These are phyloP conservation scores for Berkeleyomyces rouxiae DNA, from an alignment of 2,329 filamentous ascomycete species.

Conservation along the genomic window DNA sequence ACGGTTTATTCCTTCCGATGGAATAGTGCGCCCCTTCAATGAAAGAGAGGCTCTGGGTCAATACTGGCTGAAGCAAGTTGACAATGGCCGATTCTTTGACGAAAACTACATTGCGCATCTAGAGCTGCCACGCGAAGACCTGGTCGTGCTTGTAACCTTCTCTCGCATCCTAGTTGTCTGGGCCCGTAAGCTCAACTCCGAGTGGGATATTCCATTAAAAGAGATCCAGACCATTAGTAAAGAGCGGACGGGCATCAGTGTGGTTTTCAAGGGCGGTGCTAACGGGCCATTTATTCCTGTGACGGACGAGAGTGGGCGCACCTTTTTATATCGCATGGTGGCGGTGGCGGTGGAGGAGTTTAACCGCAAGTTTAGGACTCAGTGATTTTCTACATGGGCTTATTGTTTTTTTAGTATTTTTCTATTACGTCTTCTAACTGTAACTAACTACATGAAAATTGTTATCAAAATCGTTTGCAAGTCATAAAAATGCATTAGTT, in stretches of 20 bases:
- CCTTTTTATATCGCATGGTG: constrained; percentile 49
- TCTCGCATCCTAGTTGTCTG: constrained; percentile 78
- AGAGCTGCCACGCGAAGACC: constrained; percentile 75
- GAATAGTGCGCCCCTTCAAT: constrained; percentile 84
- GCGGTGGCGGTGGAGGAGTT: constrained; percentile 51
- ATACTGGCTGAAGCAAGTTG: constrained; percentile 96
- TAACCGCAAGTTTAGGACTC: constrained; percentile 38
- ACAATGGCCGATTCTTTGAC: constrained; percentile 95
- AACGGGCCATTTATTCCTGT: constrained; percentile 93
- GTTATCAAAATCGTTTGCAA: neutral
- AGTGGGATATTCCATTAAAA: constrained; percentile 93
- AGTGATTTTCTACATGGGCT: constrained; percentile 1
- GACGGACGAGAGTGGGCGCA: constrained; percentile 60
- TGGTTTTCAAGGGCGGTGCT: constrained; percentile 73
- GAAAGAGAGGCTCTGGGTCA: constrained; percentile 91
- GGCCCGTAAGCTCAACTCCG: constrained; percentile 66
- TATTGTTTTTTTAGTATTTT: neutral
- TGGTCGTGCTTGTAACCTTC: constrained; percentile 80
- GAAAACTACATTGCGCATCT: constrained; percentile 95
- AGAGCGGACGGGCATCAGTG: constrained; percentile 82
- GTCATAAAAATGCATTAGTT: neutral
- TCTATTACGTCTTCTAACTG: neutral
- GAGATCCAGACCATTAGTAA: constrained; percentile 95
- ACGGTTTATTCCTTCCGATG: constrained; percentile 80
- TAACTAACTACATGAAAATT: neutral